Evolutionary conservation across 192 early-diverging fungal genomes (phyloP), one percentile per base, ranked within the genome.

Genomic region (Lobosporangium transversale): DNA sequence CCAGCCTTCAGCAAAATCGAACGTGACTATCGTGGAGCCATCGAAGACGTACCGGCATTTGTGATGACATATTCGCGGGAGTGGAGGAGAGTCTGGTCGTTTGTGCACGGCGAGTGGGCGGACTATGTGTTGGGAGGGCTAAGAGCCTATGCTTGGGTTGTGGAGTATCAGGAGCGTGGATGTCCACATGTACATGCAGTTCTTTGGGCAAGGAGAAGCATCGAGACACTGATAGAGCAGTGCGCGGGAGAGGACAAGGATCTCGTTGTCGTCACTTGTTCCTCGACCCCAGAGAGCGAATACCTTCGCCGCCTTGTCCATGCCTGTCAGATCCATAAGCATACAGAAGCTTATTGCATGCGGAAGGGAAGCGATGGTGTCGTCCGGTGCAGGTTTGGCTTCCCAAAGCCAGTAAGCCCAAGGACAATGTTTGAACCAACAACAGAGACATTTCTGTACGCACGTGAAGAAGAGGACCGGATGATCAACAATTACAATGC

Each of bases 131-230:
- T 60, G 1, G 58, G 58, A 15, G 58, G 58, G 14, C 1, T 60
- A 3, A 23, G 27, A 2, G 58, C 42, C 8, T 60, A 32, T 31
- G 45, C 45, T 4, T 60, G 26, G 20, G 58, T 48, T 2, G 32
- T 20, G 4, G 58, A 60, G 29, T 60, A 26, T 33, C 58, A 60
- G 44, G 44, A 60, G 6, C 58, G 58, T 40, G 58, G 45, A 31
- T 43, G 29, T n/a, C 58, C 32, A 30, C 58, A 60, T 48, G 58
- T 60, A 12, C 58, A 60, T 15, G 29, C 2, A 2, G 35, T 48
- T 2, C 44, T 60, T 2, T 60, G 58, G 58, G 33, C 58, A 11
- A 27, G 26, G 4, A 29, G 21, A 20, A 47, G 27, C 2, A 12
- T 40, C 12, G 20, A 26, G 11, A 4, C 45, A 20, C 43, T 60